Percentiles rank a stretch among this genome's conserved stretches.
Conservation (phyloP, 306 rosid genomes). For the Trichosanthes truncata region DNA sequence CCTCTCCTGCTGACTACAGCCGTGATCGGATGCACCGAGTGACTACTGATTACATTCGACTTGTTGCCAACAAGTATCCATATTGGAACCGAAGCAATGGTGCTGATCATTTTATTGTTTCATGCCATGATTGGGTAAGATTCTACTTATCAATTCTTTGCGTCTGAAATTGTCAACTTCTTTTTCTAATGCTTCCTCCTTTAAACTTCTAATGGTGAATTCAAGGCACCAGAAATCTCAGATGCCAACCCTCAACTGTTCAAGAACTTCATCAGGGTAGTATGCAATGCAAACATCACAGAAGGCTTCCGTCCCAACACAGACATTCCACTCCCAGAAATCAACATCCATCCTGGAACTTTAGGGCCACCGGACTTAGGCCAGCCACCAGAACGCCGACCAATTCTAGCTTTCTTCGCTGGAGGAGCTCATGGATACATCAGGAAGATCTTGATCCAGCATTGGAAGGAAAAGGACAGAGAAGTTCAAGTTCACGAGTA, state of each 20-base stretch:
- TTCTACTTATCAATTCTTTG: neutral
- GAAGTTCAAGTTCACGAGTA: constrained; percentile 56
- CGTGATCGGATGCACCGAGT: constrained; percentile 11
- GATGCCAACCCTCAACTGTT: constrained; percentile 36
- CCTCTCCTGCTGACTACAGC: neutral
- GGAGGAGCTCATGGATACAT: constrained; percentile 61
- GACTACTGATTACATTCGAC: constrained; percentile 27
- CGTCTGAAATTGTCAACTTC: neutral
- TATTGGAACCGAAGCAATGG: constrained; percentile 42
- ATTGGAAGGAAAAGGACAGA: constrained; percentile 56
- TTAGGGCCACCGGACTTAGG: constrained; percentile 26
- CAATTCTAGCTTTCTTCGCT: constrained; percentile 50
- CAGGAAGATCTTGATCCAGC: constrained; percentile 28
- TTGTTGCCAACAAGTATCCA: constrained; percentile 32
- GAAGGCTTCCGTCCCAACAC: constrained; percentile 52
- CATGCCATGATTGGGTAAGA: constrained; percentile 56
- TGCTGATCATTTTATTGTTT: constrained; percentile 46
- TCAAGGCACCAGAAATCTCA: constrained; percentile 58
- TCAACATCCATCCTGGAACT: constrained; percentile 39
- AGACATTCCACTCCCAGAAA: constrained; percentile 65
- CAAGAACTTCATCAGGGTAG: constrained; percentile 43
- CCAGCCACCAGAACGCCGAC: constrained; percentile 23
- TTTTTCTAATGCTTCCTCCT: neutral
- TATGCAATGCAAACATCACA: constrained; percentile 67
- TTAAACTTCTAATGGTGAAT: neutral